These are phyloP conservation scores for Drosera spatulata DNA, from an alignment of 179 eudicot species.

Conservation along the genomic window DNA sequence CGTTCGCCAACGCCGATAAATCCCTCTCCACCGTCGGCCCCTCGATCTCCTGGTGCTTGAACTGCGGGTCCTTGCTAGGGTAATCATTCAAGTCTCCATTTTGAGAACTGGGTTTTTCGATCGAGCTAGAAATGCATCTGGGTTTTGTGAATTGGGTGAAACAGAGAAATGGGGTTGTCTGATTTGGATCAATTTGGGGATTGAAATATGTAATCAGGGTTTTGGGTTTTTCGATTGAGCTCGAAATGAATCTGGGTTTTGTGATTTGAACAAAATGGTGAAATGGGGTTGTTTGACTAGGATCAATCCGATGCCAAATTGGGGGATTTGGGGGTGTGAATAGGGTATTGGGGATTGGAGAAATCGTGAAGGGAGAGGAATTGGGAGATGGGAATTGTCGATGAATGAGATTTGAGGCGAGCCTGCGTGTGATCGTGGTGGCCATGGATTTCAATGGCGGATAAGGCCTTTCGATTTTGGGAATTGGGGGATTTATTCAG, in stretches of 20 bases:
- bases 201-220: not conserved
- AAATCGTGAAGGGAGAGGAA: constrained; percentile 4
- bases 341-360: constrained; percentile 1
- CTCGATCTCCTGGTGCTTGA: constrained; percentile 82
- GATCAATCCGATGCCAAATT: not conserved
- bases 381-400: not conserved
- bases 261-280: not conserved
- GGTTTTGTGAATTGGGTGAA: constrained; percentile 1
- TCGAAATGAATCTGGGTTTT: not conserved
- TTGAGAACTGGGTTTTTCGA: constrained; percentile 7
- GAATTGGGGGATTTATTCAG: no score
- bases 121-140: constrained; percentile 23
- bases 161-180: not conserved
- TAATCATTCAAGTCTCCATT: constrained; percentile 12
- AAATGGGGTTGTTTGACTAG: not conserved
- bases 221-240: not conserved
- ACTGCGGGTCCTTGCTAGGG: constrained; percentile 23
- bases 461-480: no score
- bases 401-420: constrained; percentile 12
- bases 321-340: not conserved
- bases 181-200: not conserved
- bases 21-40: constrained; percentile 87
- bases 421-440: constrained; percentile 21
- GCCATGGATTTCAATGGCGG: constrained; percentile 14
- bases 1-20: constrained; percentile 52